Evolutionary conservation across 805 yeast genomes (phyloP), one percentile per base, ranked within the genome.

Genomic region (Lipomyces starkeyi): DNA sequence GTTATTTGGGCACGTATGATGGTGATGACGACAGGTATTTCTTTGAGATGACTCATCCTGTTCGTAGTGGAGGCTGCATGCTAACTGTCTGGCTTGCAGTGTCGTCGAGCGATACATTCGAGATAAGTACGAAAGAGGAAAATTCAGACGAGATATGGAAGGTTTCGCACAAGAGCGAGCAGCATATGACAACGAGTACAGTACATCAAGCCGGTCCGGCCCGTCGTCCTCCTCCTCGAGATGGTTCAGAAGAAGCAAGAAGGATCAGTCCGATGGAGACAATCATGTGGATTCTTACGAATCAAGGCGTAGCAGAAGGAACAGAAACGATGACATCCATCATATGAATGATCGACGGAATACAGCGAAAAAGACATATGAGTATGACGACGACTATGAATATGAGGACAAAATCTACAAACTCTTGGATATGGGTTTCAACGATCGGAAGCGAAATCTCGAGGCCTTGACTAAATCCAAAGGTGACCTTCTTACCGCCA

Each of bases 71-170:
- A 35, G 43, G 27, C 22, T 29, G 9, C 37, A 9, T 25, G 43
- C 17, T 29, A 8, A 43, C 49, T 37, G 14, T 43, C 20, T 43
- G 49, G 49, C 49, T 22, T 37, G 17, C 54, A 68, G 70, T 40
- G 81, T 80, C 0, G 85, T 89, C 35, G 89, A 85, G 65, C 80
- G 83, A 66, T 91, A 80, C 78, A 78, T 91, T 57, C 82, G 89
- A 70, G 87, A 88, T 59, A 91, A 91, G 76, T 91, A 91, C 77
- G 78, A 89, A 27, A 73, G 78, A n/a, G 92, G 93, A 0, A 83
- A 80, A 66, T 91, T 84, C 74, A 77, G 87, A 64, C 79, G 80
- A 60, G 85, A 70, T 43, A 32, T 52, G 22, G 56, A 49, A n/a
- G 82, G 56, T 72, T 75, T 7, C 63, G 67, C 32, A 17, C 52